Evolutionary conservation across 73 alveolate species (phyloP).

Genomic region (Paramecium pentaurelia): DNA sequence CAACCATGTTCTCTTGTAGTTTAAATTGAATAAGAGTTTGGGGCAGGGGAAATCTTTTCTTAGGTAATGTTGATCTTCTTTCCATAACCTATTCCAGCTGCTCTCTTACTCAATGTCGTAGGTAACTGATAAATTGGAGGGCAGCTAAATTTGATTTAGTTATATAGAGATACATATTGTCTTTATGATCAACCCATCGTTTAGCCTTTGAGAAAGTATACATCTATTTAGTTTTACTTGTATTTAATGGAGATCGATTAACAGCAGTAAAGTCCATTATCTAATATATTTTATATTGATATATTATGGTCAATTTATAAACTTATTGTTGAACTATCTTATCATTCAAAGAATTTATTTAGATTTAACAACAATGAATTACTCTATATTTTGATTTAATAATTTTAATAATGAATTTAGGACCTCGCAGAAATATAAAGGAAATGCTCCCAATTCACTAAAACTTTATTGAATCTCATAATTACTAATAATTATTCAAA

Average conservation of each 20-base stretch:
- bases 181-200: background rate
- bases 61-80: constrained; percentile 5
- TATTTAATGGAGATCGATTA: background rate
- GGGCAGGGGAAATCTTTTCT: constrained; percentile 50
- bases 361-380: background rate
- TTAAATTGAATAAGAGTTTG: constrained; percentile 23
- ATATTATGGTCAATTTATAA: background rate
- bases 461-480: background rate
- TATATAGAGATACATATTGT: background rate
- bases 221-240: background rate
- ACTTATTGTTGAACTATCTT: background rate
- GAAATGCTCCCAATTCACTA: background rate
- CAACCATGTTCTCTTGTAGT: constrained; percentile 15
- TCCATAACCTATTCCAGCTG: constrained; percentile 59
- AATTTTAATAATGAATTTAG: background rate
- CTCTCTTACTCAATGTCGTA: constrained; percentile 40
- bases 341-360: background rate
- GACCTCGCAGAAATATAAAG: background rate
- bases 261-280: background rate
- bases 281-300: background rate
- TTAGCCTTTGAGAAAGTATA: background rate
- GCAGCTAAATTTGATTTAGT: background rate
- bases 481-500: background rate
- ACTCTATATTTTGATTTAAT: background rate
- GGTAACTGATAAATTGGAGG: constrained; percentile 57